These are phyloP conservation scores for Blastosporella zonata DNA, from an alignment of 1,284 basidiomycete species.

Conservation along the genomic window DNA sequence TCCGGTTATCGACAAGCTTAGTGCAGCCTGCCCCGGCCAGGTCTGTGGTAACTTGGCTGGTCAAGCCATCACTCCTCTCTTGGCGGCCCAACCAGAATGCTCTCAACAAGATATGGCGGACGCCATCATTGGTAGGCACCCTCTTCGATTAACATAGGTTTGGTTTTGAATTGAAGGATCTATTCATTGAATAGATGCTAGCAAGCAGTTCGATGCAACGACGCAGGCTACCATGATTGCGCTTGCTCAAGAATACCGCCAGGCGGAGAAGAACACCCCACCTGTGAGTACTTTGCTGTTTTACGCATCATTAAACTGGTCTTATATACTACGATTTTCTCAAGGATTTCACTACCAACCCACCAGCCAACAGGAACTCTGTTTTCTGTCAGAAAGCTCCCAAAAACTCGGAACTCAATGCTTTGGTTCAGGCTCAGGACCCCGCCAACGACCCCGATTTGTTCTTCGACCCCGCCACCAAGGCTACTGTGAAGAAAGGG, in stretches of 20 bases:
- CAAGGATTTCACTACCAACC: constrained; percentile 54
- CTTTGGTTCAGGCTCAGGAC: constrained; percentile 50
- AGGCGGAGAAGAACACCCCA: constrained; percentile 62
- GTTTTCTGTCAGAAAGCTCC: constrained; percentile 53
- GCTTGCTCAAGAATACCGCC: constrained; percentile 53
- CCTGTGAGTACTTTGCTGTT: constrained; percentile 36
- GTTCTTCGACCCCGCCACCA: constrained; percentile 56
- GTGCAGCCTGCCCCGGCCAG: constrained; percentile 44
- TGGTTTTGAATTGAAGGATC: neutral
- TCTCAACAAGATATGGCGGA: constrained; percentile 62
- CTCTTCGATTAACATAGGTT: neutral
- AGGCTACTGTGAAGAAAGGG: constrained; percentile 45
- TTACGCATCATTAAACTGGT: neutral
- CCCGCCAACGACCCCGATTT: constrained; percentile 45
- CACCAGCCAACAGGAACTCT: constrained; percentile 45
- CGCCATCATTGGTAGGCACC: constrained; percentile 48
- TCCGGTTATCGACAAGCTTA: constrained; percentile 43
- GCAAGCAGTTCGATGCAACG: constrained; percentile 48
- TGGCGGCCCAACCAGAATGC: constrained; percentile 54
- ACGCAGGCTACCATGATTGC: constrained; percentile 53
- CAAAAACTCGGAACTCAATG: constrained; percentile 44
- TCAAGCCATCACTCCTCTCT: constrained; percentile 49
- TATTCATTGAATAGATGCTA: constrained; percentile 37
- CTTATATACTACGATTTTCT: neutral
- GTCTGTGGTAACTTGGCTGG: constrained; percentile 53